Conservation (phyloP, 2,329 filamentous ascomycete genomes). For the Hysterium pulicare region DNA sequence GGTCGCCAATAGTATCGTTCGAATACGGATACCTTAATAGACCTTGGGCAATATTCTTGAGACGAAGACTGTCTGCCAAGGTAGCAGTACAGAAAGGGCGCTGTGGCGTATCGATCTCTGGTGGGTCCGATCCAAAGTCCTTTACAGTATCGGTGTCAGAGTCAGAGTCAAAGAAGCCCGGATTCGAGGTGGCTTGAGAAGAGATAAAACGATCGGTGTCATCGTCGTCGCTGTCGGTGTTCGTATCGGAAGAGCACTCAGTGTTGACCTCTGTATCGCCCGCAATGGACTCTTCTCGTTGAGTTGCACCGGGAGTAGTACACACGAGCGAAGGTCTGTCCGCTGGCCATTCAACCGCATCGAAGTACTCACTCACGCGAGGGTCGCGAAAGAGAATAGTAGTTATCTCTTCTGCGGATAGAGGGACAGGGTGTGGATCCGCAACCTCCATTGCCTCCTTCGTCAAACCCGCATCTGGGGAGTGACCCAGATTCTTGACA, state of each 20-base stretch:
- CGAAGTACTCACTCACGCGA: background rate
- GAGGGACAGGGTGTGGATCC: background rate
- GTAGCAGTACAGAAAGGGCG: constrained; percentile 11
- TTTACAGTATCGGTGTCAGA: background rate
- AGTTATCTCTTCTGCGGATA: background rate
- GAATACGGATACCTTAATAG: constrained; percentile 21
- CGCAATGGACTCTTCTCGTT: background rate
- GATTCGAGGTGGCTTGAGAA: background rate
- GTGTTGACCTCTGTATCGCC: background rate
- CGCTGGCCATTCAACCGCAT: background rate
- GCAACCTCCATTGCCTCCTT: too few species aligned
- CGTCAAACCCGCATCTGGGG: too few species aligned
- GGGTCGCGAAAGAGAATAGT: background rate
- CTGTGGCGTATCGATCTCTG: background rate
- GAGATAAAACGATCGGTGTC: background rate
- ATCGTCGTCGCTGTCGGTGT: background rate
- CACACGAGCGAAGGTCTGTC: background rate
- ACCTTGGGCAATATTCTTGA: constrained; percentile 14
- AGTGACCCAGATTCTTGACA: too few species aligned
- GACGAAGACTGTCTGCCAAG: constrained; percentile 15
- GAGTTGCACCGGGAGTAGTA: background rate
- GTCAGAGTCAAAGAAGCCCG: background rate
- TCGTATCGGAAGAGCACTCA: background rate
- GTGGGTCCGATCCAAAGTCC: too few species aligned
- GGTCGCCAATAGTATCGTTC: constrained; percentile 9